A percentile compares a stretch with the other conserved stretches of the same genome.
These are phyloP conservation scores for Parachlorella kessleri DNA, from an alignment of 139 green algal species.

Conservation along the genomic window DNA sequence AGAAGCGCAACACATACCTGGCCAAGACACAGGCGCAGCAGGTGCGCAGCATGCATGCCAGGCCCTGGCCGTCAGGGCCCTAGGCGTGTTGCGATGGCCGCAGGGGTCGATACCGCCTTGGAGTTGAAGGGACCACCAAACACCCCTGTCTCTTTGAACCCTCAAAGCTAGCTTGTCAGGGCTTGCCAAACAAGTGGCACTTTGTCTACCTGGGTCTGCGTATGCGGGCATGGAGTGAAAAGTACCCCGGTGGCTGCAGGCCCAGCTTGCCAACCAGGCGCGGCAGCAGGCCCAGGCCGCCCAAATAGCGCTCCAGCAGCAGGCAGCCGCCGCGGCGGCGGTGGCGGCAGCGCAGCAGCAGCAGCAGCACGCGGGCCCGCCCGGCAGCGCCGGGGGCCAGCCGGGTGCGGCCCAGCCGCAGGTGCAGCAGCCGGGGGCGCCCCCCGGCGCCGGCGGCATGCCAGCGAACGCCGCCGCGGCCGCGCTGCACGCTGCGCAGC, in stretches of 20 bases:
- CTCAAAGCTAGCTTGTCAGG: too few relatives aligned
- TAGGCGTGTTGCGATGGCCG: too few relatives aligned
- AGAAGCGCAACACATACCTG: slow-evolving; percentile 29
- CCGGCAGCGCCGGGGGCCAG: neutral
- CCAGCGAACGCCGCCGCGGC: slow-evolving; percentile 13
- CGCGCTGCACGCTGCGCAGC: slow-evolving; percentile 28
- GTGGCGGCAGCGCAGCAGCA: neutral
- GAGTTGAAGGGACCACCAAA: too few relatives aligned
- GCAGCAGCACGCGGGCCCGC: neutral
- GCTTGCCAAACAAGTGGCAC: too few relatives aligned
- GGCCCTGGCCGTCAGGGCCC: too few relatives aligned
- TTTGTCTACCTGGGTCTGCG: too few relatives aligned
- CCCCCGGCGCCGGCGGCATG: neutral
- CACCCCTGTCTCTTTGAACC: too few relatives aligned
- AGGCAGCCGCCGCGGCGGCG: neutral
- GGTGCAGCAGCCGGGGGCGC: neutral
- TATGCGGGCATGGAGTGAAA: too few relatives aligned
- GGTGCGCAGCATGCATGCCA: neutral
- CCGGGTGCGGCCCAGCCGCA: neutral
- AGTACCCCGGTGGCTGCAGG: too few relatives aligned
- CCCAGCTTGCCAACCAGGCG: neutral
- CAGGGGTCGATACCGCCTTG: too few relatives aligned
- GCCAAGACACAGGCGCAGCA: slow-evolving; percentile 17
- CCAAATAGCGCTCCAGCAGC: slow-evolving; percentile 12
- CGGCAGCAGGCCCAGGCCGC: slow-evolving; percentile 13